Evolutionary conservation across 768 basidiomycete genomes (phyloP), one percentile per base, ranked within the genome.

Genomic region (Lentinula lateritia): DNA sequence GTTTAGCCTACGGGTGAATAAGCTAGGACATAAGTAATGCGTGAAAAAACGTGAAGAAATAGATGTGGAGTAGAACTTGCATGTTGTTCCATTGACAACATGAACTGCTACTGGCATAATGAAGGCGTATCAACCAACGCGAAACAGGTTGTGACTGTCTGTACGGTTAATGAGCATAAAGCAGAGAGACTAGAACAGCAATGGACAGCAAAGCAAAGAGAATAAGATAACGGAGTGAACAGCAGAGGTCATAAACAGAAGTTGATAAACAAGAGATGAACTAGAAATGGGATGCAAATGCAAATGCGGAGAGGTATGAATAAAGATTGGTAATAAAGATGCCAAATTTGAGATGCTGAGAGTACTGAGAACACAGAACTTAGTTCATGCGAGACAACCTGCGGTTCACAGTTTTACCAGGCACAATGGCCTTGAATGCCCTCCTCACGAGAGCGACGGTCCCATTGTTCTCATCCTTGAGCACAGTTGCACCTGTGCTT

Each of bases 371-470:
- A 56, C n/a, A 56, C 6, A 41, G 15, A 12, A 54, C 10, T 56
- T 16, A 59, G 58, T 63, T 64, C 28, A 78, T 62, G 63, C 80
- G 78, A 10, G 85, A 83, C 66, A 80, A 52, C 63, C 82, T 78
- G 65, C 78, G 80, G 2, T 83, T 83, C 62, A 70, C 72, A 9
- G 81, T 77, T 74, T 83, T 89, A 28, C 55, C 82, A 50, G 88
- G 85, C 61, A 87, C 88, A 70, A 92, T 86, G 4, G 89, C 86
- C 72, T 87, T 90, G 72, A 92, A 79, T 12, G 90, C 90, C 52
- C 86, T 86, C 42, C 84, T 82, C 60, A 92, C 83, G 60, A 85
- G 76, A 5, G 83, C 78, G 54, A 81, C 76, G 16, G 83, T 80
- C 12, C 78, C 76, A 59, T 79, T 77, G 61, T 72, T 75, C 38